Base-by-base conservation (phyloP, 2,329 filamentous ascomycete genomes). In the Epichloe gansuensis region DNA sequence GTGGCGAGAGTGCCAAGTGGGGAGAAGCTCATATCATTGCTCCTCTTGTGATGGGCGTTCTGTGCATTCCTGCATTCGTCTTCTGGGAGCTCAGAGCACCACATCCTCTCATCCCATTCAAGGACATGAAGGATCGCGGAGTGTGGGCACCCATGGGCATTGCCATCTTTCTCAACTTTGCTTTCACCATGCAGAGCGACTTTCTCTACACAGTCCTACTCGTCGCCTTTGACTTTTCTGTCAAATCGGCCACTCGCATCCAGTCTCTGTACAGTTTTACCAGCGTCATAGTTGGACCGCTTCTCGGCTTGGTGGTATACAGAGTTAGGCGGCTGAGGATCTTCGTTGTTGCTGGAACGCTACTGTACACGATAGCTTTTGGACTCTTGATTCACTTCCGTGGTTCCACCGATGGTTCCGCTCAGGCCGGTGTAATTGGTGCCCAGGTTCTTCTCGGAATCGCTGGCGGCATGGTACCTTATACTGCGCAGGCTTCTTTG, bases 391-490 rank as follows among this genome's bases (percentile, higher is more conserved):
- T 82, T 54, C 63, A 76, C 36, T 81, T 76, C 66, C 76, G 79
- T 21, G 53, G 53, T 8, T 49, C 47, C 27, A 69, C 72, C 51
- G 72, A 76, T 46, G 68, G 73, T 67, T 45, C 71, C 72, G 35
- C 68, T 31, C 68, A 78, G 23, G 68, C 74, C 3, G 76, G 77
- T 60, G 68, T 84, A 13, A 64, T 83, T 59, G 76, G 78, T 64
- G 78, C 75, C 43, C 78, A 84, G 61, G 72, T 83, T 47, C 72
- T 83, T 54, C 74, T 84, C 54, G 75, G 79, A 5, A 70, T 80
- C 38, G 76, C 74, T 3, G 78, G 77, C 4, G 78, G 78, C 9
- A 70, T 76, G n/a, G 68, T 82, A 5, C 75, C 78, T 51, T 76
- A 83, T 45, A 73, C 73, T 49, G 73, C 78, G 50, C 74, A 84